These are phyloP conservation scores for Astraeus odoratus DNA, from an alignment of 768 basidiomycete species.

Conservation along the genomic window DNA sequence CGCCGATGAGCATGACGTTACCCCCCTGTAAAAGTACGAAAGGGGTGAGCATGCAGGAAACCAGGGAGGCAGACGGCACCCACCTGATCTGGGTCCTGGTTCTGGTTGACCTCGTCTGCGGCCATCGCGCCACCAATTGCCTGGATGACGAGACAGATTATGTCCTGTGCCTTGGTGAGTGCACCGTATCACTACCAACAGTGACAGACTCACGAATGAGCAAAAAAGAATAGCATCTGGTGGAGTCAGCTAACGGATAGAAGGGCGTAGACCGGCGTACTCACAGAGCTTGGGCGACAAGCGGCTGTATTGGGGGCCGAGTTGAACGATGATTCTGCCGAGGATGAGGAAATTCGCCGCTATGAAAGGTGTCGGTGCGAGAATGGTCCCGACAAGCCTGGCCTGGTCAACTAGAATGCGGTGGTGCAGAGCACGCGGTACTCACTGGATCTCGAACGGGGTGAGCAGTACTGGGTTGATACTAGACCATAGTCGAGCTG, in stretches of 20 bases:
- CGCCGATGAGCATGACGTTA: constrained; percentile 57
- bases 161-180: constrained; percentile 26
- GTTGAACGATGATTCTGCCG: constrained; percentile 34
- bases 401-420: background rate
- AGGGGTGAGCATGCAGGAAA: constrained; percentile 2
- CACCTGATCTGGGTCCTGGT: constrained; percentile 14
- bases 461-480: constrained; percentile 8
- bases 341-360: constrained; percentile 53
- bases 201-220: constrained; percentile 6
- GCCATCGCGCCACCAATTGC: constrained; percentile 41
- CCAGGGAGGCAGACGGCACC: background rate
- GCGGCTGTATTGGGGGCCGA: constrained; percentile 47
- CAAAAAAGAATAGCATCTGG: constrained; percentile 11
- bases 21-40: constrained; percentile 29
- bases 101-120: constrained; percentile 25
- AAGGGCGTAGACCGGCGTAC: background rate
- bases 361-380: constrained; percentile 51
- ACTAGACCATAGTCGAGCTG: constrained; percentile 47
- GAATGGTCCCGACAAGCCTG: constrained; percentile 34
- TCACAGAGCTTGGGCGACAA: constrained; percentile 29
- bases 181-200: background rate
- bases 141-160: constrained; percentile 33
- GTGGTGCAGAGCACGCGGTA: background rate
- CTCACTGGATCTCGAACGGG: constrained; percentile 42
- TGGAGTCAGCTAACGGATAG: background rate